A percentile compares a stretch with the other conserved stretches of the same genome.
Conservation (phyloP, 2,329 filamentous ascomycete species). For the Periglandula ipomoeae region DNA sequence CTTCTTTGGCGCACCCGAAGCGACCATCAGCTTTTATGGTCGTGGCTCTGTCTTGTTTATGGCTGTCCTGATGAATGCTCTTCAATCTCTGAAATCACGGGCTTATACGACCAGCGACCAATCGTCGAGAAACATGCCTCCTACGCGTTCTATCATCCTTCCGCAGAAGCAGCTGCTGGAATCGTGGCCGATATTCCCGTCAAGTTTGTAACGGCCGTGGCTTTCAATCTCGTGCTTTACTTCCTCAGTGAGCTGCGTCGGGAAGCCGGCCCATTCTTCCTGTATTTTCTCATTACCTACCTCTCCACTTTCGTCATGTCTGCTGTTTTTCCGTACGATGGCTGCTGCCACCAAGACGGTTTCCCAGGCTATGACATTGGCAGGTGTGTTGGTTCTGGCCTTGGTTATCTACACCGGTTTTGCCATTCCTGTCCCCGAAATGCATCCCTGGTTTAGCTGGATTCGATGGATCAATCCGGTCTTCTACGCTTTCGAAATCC, state of each 20-base stretch:
- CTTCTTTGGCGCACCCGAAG: conserved; percentile 43
- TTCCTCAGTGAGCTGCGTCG: conserved; percentile 46
- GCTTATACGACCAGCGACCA: conserved; percentile 32
- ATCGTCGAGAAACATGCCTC: conserved; percentile 41
- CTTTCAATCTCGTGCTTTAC: conserved; percentile 50
- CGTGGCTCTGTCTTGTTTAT: conserved; percentile 52
- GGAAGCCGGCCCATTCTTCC: conserved; percentile 61
- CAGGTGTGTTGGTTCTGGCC: conserved; percentile 46
- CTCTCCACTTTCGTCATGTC: conserved; percentile 62
- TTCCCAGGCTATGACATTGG: conserved; percentile 44
- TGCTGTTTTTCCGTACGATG: conserved; percentile 66
- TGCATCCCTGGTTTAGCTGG: conserved; percentile 68
- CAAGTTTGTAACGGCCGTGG: conserved; percentile 40
- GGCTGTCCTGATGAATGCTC: conserved; percentile 49
- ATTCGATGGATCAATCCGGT: conserved; percentile 68
- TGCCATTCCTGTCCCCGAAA: conserved; percentile 40
- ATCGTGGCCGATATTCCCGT: conserved; percentile 47
- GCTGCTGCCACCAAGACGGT: conserved; percentile 60
- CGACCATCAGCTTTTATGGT: conserved; percentile 42
- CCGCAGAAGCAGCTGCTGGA: conserved; percentile 43
- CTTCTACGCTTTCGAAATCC: conserved; percentile 62
- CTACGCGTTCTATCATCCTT: conserved; percentile 42
- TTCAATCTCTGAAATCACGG: conserved; percentile 48
- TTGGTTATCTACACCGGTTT: conserved; percentile 55
- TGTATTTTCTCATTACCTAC: conserved; percentile 65